These are phyloP conservation scores for Coemansia sp. DNA, from an alignment of 192 early-diverging fungal genomes.

Conservation along the genomic window DNA sequence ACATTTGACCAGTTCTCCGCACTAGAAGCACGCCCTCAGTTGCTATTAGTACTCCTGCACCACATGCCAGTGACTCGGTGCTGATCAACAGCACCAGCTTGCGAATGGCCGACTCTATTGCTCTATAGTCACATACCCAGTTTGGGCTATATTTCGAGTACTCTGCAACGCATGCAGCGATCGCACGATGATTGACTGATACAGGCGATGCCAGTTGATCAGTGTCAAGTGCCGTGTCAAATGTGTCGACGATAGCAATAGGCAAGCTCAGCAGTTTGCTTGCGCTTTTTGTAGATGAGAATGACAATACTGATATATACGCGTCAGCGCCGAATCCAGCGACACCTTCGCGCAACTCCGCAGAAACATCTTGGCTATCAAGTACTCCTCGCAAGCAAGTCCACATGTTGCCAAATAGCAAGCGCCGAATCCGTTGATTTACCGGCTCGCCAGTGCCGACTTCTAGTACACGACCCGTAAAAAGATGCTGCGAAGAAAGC, in stretches of 20 bases:
- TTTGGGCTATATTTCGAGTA: background rate
- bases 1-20: slow-evolving; percentile 9
- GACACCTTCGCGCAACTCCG: slow-evolving; percentile 10
- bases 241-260: slow-evolving; percentile 2
- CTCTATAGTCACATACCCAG: background rate
- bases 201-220: background rate
- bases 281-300: background rate
- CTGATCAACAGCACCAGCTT: slow-evolving; percentile 20
- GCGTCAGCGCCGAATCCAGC: slow-evolving; percentile 27
- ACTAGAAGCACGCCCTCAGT: slow-evolving; percentile 15
- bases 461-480: background rate
- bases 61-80: slow-evolving; percentile 16
- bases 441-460: background rate
- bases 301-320: slow-evolving; percentile 11
- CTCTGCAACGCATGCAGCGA: background rate
- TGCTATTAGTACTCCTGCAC: slow-evolving; percentile 13
- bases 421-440: background rate
- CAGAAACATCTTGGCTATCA: background rate
- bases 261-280: slow-evolving; percentile 11
- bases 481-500: slow-evolving; percentile 3
- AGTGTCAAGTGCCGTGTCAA: background rate
- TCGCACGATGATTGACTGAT: background rate
- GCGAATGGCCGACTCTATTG: slow-evolving; percentile 13
- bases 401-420: slow-evolving; percentile 18
- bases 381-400: slow-evolving; percentile 8